Evolutionary conservation across 2,329 filamentous ascomycete genomes (phyloP), one percentile per base, ranked within the genome.

Genomic region (Sclerotinia borealis): DNA sequence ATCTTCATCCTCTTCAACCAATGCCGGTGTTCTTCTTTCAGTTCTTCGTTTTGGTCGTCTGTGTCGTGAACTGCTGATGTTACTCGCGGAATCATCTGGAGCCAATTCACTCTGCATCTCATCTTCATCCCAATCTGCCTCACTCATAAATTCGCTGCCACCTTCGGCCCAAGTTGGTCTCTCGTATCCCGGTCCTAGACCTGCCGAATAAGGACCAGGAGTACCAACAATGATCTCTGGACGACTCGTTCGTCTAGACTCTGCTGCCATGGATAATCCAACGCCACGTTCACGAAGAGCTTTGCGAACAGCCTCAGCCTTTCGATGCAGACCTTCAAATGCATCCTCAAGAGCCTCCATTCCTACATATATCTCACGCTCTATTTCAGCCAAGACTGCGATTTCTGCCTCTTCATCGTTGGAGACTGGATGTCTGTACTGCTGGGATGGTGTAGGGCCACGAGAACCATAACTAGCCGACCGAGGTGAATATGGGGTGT

Each of bases 301-400:
- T 27, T 85, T 87, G 6, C 93, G 87, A 19, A 97, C 90, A 22
- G 81, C 76, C 77, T 97, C 92, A 2, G 93, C 93, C 72, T 88
- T 89, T 68, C 86, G 84, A 74, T 98, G 93, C n/a, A 98, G 81
- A 34, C 85, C 86, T 77, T 98, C 93, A 70, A 98, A 97, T 0
- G 93, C 92, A 73, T 97, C 92, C 76, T 98, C 93, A 29, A 98
- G 83, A 0, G 87, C 87, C 77, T 98, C 93, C 93, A 98, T 98
- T 66, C 93, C 91, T 39, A 86, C 83, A 77, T 93, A 97, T 64
- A 98, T 96, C 72, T 96, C 92, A 8, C 92, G 86, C 76, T 98
- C 93, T 45, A 97, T 87, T 76, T 97, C 93, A 9, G 92, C 92
- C 7, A 97, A 82, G 1, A 91, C 90, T 0, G 90, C 90, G 71